Evolutionary conservation across 2,329 filamentous ascomycete species (phyloP), one percentile per base, ranked within the genome.

Genomic region (Fusarium sp.): DNA sequence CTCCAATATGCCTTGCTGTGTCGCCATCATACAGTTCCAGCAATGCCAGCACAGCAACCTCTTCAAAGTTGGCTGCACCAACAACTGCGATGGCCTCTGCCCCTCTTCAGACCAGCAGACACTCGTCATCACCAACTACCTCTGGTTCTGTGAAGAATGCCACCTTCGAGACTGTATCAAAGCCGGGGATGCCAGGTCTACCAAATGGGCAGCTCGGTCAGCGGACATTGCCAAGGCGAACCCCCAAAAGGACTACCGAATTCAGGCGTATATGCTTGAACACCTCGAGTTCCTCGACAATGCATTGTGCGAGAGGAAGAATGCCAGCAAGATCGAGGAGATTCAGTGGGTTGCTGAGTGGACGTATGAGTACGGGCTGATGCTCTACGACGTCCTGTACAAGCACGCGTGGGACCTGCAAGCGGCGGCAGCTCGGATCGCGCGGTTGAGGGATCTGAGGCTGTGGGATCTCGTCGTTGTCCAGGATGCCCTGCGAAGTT

Each of bases 1-100:
- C n/a, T n/a, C 19, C 46, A 53, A 29, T 27, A 74, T 75, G 72
- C 69, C 71, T 21, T 75, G 73, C 62, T 70, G 68, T 47, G 53
- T 73, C 36, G 63, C 62, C 38, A 68, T 72, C 19, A 36, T 73
- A 7, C 57, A 64, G 15, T 72, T 53, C 53, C 47, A 35, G 6
- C 61, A 55, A 44, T 75, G 73, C 49, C n/a, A 39, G 14, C 72
- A 75, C 53, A 61, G 42, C 39, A 60, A 17, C 14, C 57, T 73
- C 15, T 61, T 61, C 57, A 73, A 73, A 49, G 39, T 72, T 21
- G 67, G 66, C 35, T 75, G 73, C 65, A 71, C 68, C 3, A 42
- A 37, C 3, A 15, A 48, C 39, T 74, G 72, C 67, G 32, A 54
- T 2, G 52, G 21, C 9, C 53, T 73, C 4, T 74, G 72, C 43